Evolutionary conservation across 176 grass and related monocot species (phyloP).

Genomic region (Aegilops speltoides): DNA sequence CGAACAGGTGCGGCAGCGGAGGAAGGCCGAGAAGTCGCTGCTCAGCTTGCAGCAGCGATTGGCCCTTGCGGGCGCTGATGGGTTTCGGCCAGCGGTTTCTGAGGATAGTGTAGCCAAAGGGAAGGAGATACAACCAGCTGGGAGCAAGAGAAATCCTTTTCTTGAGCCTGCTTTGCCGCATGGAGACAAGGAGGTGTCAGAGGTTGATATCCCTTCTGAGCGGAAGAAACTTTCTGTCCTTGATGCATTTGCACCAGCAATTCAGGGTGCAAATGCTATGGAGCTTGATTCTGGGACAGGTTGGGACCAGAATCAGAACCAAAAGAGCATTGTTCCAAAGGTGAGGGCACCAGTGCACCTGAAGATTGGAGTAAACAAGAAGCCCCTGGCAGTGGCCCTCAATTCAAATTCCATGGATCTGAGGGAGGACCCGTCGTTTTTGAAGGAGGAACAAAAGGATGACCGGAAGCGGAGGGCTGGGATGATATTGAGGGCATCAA

Average conservation of each 20-base stretch:
- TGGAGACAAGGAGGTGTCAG: slow-evolving; percentile 54
- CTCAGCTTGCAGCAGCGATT: slow-evolving; percentile 72
- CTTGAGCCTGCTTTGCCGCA: slow-evolving; percentile 50
- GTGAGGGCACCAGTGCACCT: slow-evolving; percentile 63
- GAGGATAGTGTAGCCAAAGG: slow-evolving; percentile 40
- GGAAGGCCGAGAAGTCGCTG: slow-evolving; percentile 77
- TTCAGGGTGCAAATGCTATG: slow-evolving; percentile 50
- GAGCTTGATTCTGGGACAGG: slow-evolving; percentile 39
- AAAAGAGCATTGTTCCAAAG: slow-evolving; percentile 50
- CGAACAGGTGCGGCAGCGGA: slow-evolving; percentile 54
- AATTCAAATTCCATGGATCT: slow-evolving; percentile 40
- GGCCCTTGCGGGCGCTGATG: slow-evolving; percentile 43
- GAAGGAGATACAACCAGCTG: slow-evolving; percentile 48
- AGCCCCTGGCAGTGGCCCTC: slow-evolving; percentile 20
- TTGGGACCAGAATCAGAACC: slow-evolving; percentile 35
- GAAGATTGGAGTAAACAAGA: slow-evolving; percentile 57
- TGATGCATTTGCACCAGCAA: slow-evolving; percentile 69
- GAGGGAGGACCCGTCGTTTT: slow-evolving; percentile 55
- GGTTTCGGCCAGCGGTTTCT: slow-evolving; percentile 15
- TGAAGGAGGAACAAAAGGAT: slow-evolving; percentile 78
- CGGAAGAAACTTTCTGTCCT: slow-evolving; percentile 55
- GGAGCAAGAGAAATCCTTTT: slow-evolving; percentile 71
- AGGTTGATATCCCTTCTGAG: slow-evolving; percentile 44
- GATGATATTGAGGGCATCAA: slow-evolving; percentile 74
- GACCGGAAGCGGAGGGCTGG: slow-evolving; percentile 72